These are phyloP conservation scores for Pseudogymnoascus sp. DNA, from an alignment of 2,329 filamentous ascomycete genomes.

Conservation along the genomic window DNA sequence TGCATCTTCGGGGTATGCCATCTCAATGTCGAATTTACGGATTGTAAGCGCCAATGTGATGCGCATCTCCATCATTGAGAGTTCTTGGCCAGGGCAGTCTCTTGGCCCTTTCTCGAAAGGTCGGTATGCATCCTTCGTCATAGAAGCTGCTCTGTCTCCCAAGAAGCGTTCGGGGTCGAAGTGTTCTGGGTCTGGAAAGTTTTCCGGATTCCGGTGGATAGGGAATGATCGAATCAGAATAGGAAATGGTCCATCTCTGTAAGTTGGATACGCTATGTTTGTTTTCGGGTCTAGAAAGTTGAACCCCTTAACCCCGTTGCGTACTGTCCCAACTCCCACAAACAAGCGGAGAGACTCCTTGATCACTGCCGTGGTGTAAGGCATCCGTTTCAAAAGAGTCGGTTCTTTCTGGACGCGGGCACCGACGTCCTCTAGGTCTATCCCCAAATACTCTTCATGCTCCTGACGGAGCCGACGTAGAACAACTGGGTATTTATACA, in stretches of 20 bases:
- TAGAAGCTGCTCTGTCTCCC: constrained; percentile 25
- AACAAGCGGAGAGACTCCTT: constrained; percentile 19
- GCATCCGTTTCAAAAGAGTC: constrained; percentile 16
- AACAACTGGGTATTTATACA: constrained; percentile 15
- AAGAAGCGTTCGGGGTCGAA: constrained; percentile 45
- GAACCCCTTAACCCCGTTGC: constrained; percentile 10
- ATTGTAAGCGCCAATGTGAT: constrained; percentile 40
- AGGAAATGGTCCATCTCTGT: constrained; percentile 13
- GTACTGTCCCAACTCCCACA: constrained; percentile 14
- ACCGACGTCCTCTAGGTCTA: not conserved
- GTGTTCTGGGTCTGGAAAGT: constrained; percentile 36
- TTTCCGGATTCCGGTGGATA: constrained; percentile 31
- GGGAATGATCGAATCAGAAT: constrained; percentile 13
- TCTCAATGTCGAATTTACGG: constrained; percentile 40
- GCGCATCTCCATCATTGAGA: constrained; percentile 43
- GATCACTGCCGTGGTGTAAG: constrained; percentile 15
- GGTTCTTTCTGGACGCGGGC: constrained; percentile 11
- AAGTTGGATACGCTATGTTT: not conserved
- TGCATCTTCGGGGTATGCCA: not conserved
- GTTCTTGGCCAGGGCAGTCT: constrained; percentile 50
- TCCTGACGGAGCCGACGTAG: constrained; percentile 14
- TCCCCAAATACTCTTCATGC: constrained; percentile 14
- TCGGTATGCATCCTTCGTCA: constrained; percentile 40
- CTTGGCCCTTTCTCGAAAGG: constrained; percentile 48
- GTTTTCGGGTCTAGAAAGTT: not conserved